These are phyloP conservation scores for Macrophomina pseudophaseolina DNA, from an alignment of 2,329 filamentous ascomycete genomes.

Conservation along the genomic window DNA sequence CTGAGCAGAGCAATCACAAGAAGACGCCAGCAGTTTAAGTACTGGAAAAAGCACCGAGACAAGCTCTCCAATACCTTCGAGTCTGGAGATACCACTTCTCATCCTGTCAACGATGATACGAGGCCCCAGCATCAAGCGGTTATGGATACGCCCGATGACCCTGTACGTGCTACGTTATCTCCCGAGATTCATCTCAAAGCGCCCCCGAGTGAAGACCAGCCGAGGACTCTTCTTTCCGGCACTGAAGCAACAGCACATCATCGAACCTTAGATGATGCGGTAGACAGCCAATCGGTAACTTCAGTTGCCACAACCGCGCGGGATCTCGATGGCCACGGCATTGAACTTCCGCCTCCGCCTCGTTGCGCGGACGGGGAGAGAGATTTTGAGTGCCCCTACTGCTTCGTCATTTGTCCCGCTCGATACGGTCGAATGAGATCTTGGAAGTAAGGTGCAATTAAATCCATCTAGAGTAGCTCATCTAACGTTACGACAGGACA, in stretches of 20 bases:
- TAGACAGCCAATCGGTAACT: slow-evolving; percentile 43
- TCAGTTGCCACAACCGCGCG: slow-evolving; percentile 43
- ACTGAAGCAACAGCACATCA: slow-evolving; percentile 45
- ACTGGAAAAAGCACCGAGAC: slow-evolving; percentile 44
- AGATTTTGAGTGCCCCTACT: slow-evolving; percentile 47
- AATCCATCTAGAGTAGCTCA: not conserved
- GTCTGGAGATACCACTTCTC: not conserved
- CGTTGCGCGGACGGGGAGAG: slow-evolving; percentile 38
- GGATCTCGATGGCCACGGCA: slow-evolving; percentile 40
- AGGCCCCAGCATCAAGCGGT: not conserved
- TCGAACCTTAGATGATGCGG: slow-evolving; percentile 43
- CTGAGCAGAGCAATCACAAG: slow-evolving; percentile 40
- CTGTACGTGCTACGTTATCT: not conserved
- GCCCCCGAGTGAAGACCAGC: slow-evolving; percentile 39
- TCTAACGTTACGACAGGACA: slow-evolving; percentile 29
- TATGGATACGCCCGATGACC: not conserved
- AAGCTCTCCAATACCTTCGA: slow-evolving; percentile 33
- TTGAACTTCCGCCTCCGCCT: slow-evolving; percentile 42
- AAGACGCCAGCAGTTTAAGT: slow-evolving; percentile 45
- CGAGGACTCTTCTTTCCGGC: slow-evolving; percentile 42
- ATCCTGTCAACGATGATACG: not conserved
- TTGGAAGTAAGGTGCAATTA: too few species aligned
- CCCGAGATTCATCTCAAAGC: slow-evolving; percentile 26
- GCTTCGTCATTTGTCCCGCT: slow-evolving; percentile 46
- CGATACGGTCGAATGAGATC: slow-evolving; percentile 39